Base-by-base conservation (phyloP, 2,329 filamentous ascomycete genomes). In the Cercospora zeina region DNA sequence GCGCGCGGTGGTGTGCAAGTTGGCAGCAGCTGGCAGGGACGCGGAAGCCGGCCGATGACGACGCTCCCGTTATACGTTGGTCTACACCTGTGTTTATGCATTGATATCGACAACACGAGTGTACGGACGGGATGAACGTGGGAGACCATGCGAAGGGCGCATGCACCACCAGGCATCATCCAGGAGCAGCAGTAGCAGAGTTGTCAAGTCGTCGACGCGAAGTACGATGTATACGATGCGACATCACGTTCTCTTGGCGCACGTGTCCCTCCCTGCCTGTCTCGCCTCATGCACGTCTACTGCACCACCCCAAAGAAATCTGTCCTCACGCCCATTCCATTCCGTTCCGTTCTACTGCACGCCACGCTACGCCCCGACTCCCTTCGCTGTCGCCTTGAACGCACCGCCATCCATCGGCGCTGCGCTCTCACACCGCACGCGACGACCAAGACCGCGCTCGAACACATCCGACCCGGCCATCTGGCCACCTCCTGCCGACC, bases 401-500 rank as follows among this genome's bases (percentile, higher is more conserved):
- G n/a, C 14, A 31, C n/a, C 47, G 30, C 36, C 7, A 13, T n/a
- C 33, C 54, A 56, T 13, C 24, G 4, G 31, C 47, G 13, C 14
- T 3, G 31, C 39, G 14, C 30, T 54, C 7, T 37, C n/a, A 56
- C 10, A 47, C 5, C 42, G 4, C 19, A 10, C 54, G 21, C 54
- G 34, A 36, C 45, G 19, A 49, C 45, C 37, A 10, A 11, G n/a
- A 42, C 57, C 16, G 30, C 21, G 4, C 33, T 33, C 19, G 49
- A n/a, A 30, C 24, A 51, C 19, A 16, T 31, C n/a, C 51, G 6
- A 39, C 27, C 9, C 61, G 45, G 63, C 63, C 65, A 58, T 50
- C 57, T 62, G 58, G 62, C 62, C 62, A 65, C 59, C 55, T 53
- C 55, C 60, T n/a, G n/a, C 61, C 53, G 39, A 50, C 57, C 64